These are phyloP conservation scores for Ailanthus altissimus DNA, from an alignment of 345 rosid species.

Conservation along the genomic window DNA sequence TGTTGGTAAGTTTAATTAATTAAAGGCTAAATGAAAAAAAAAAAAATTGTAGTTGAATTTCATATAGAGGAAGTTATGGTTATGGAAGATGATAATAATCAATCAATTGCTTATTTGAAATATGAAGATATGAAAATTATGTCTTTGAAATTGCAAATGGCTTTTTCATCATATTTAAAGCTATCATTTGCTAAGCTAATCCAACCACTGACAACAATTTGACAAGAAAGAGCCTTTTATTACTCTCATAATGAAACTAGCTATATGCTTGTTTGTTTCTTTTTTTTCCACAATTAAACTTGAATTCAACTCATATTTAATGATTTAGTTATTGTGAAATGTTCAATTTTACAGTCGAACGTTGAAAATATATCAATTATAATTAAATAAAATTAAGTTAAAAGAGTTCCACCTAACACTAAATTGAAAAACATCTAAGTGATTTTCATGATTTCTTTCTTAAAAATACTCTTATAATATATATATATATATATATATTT, in stretches of 20 bases:
- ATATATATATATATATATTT: no score
- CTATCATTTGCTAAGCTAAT: conserved; percentile 22
- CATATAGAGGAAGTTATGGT: conserved; percentile 30
- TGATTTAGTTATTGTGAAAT: not conserved
- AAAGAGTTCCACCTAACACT: no score
- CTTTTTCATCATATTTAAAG: conserved; percentile 12
- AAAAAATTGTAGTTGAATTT: conserved; percentile 26
- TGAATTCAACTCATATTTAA: no score
- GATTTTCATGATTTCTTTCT: no score
- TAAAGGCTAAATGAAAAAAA: not conserved
- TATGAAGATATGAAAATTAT: conserved; percentile 33
- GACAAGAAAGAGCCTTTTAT: conserved; percentile 27
- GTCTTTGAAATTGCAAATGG: conserved; percentile 32
- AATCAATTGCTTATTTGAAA: conserved; percentile 39
- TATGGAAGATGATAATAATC: not conserved
- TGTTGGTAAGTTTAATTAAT: conserved; percentile 18
- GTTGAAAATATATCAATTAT: no score
- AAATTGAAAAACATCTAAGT: no score
- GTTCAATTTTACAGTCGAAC: not conserved
- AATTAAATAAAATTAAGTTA: no score
- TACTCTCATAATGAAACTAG: conserved; percentile 19
- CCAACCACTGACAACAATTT: conserved; percentile 30
- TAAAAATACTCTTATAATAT: no score
- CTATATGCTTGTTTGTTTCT: no score
- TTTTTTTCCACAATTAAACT: no score